Percentiles rank a stretch among this genome's conserved stretches.
Evolutionary conservation across 495 filamentous ascomycete species (phyloP).

Genomic region (Cairneyella variabilis): DNA sequence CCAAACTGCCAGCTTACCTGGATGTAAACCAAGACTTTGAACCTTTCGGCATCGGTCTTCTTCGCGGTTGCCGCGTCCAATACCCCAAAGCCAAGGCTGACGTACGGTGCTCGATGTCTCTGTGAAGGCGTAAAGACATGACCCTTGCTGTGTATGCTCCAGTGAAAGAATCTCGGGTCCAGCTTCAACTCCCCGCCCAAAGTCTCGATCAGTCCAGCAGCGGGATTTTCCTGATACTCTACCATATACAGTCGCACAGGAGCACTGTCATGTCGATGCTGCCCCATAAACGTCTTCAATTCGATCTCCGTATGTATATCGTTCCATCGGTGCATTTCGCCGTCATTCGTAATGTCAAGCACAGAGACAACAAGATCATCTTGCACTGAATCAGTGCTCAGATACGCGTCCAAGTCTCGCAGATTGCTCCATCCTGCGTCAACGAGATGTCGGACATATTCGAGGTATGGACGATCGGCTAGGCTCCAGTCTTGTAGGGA

Average conservation of each 20-base stretch:
- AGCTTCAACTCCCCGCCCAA: slow-evolving; percentile 22
- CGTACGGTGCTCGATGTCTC: slow-evolving; percentile 22
- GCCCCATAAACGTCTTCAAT: slow-evolving; percentile 15
- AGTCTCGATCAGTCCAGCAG: slow-evolving; percentile 22
- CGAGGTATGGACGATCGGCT: slow-evolving; percentile 22
- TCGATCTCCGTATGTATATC: slow-evolving; percentile 19
- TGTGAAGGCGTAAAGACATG: slow-evolving; percentile 24
- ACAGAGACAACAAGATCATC: slow-evolving; percentile 22
- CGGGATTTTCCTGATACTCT: slow-evolving; percentile 16
- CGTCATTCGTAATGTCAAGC: slow-evolving; percentile 19
- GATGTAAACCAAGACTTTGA: slow-evolving; percentile 25
- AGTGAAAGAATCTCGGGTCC: slow-evolving; percentile 27
- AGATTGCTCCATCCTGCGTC: slow-evolving; percentile 28
- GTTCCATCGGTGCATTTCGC: slow-evolving; percentile 8
- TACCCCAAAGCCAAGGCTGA: slow-evolving; percentile 23
- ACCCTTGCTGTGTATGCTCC: slow-evolving; percentile 19
- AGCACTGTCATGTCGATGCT: neutral
- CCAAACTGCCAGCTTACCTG: slow-evolving; percentile 10
- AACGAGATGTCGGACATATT: slow-evolving; percentile 23
- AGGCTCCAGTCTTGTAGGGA: slow-evolving; percentile 15
- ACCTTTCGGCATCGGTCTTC: slow-evolving; percentile 24
- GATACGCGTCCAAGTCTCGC: slow-evolving; percentile 20
- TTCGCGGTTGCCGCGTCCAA: neutral
- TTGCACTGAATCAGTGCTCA: slow-evolving; percentile 11
- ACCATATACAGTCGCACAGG: slow-evolving; percentile 24